phyloP scores from a whole-genome alignment of 164 flowering plant species.

The Pachysandra terminalis region DNA sequence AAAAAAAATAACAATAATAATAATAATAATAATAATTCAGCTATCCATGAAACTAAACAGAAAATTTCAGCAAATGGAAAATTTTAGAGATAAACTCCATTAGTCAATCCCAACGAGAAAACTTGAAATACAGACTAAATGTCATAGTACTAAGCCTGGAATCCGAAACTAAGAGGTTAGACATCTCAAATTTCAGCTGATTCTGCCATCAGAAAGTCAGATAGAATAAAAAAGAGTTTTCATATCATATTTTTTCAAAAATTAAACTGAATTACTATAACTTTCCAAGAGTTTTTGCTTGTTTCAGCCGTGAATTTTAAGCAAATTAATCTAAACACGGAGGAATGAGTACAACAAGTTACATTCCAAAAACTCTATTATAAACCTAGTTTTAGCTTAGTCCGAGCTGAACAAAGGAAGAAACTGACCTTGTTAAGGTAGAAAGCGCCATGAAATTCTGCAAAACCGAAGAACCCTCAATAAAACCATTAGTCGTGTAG shows the following conservation, averaged over 20 bases:
- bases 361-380: neutral
- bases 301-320: neutral
- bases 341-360: neutral
- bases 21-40: too few relatives aligned
- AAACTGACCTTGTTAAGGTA: conserved; percentile 5
- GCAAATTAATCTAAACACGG: neutral
- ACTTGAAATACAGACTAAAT: neutral
- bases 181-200: neutral
- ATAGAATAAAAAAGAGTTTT: too few relatives aligned
- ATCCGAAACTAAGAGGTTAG: neutral
- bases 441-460: neutral
- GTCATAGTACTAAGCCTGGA: neutral
- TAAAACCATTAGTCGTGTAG: neutral
- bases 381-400: neutral
- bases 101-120: too few relatives aligned
- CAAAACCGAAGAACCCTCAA: neutral
- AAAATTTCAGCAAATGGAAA: too few relatives aligned
- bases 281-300: neutral
- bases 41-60: too few relatives aligned
- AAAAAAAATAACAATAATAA: too few relatives aligned
- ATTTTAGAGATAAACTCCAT: too few relatives aligned
- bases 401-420: neutral
- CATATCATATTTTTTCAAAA: too few relatives aligned
- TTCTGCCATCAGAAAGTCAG: neutral
- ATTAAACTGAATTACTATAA: too few relatives aligned